Conservation (phyloP, 2,329 filamentous ascomycete genomes). For the Penicillium digitatum region DNA sequence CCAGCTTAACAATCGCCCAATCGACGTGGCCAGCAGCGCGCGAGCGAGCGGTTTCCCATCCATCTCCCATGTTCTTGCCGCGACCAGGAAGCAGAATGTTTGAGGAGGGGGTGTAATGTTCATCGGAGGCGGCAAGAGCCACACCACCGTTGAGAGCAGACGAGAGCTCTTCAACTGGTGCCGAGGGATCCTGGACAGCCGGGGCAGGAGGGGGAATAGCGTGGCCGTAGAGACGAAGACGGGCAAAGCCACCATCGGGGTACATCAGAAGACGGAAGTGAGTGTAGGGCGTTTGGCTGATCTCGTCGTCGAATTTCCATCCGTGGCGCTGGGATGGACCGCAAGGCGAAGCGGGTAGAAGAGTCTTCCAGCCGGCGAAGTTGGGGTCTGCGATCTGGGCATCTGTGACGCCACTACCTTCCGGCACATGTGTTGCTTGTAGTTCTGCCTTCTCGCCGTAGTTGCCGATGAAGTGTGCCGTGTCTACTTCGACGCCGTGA, state of each 20-base stretch:
- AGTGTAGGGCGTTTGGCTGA: conserved; percentile 33
- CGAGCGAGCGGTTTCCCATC: conserved; percentile 44
- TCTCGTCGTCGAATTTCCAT: conserved; percentile 34
- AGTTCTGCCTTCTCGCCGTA: conserved; percentile 43
- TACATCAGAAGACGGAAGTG: conserved; percentile 46
- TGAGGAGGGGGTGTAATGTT: conserved; percentile 41
- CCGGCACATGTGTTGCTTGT: conserved; percentile 33
- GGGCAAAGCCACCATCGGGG: conserved; percentile 45
- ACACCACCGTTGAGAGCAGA: conserved; percentile 42
- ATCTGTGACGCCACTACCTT: conserved; percentile 20
- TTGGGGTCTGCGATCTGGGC: conserved; percentile 32
- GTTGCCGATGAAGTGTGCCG: conserved; percentile 45
- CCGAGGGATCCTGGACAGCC: background rate
- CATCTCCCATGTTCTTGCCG: conserved; percentile 45
- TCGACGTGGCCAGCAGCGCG: conserved; percentile 40
- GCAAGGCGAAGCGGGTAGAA: conserved; percentile 38
- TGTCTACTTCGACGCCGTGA: conserved; percentile 45
- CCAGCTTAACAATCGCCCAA: conserved; percentile 42
- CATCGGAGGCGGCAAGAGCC: conserved; percentile 39
- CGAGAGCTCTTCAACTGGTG: conserved; percentile 38
- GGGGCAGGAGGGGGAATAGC: conserved; percentile 35
- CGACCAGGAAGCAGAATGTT: conserved; percentile 43
- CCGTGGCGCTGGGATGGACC: conserved; percentile 43
- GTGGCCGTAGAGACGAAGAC: conserved; percentile 43
- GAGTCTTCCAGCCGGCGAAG: conserved; percentile 38